Base-by-base conservation (phyloP, 2,329 filamentous ascomycete genomes). In the Aspergillus flavus region DNA sequence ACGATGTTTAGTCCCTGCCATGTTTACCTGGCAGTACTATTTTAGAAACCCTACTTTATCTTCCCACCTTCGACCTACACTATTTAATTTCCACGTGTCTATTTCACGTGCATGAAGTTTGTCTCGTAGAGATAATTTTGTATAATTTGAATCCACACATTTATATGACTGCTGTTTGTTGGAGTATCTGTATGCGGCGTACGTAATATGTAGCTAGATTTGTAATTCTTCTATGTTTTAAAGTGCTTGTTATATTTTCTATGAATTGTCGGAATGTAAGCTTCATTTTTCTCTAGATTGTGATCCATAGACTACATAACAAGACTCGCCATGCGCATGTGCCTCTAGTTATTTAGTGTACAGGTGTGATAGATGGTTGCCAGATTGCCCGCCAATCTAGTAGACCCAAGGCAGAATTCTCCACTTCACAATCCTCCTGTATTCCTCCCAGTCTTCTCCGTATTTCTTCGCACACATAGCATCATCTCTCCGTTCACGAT, bases 391-490 rank as follows among this genome's bases (percentile, higher is more conserved):
- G 14, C 6, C 16, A 4, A 21, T 34, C 59, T 54, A 96, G 79
- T 96, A 96, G 19, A 96, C 80, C 52, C 90, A 90, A 7, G 93
- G 94, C 45, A 97, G 78, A 68, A 97, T 94, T 75, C 89, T 86
- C 78, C 86, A 96, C 62, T 83, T 87, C 56, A 97, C 94, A 72
- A 87, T 85, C 80, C 87, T 86, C 80, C 89, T 92, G 79, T 97
- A 97, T 80, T 87, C 85, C 66, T 92, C 87, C 93, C 94, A 97
- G 74, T 96, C 92, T 68, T 88, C 89, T 28, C 93, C 93, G 74
- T 97, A 97, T 83, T 97, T 97, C 73, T 86, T 86, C 63, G 85
- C 83, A 77, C 93, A 97, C 83, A 96, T 96, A 75, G 91, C 90
- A 69, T 96, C 93, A 70, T 97, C 94, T 61, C 93, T 85, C 58